phyloP scores from a whole-genome alignment of 345 rosid species.

The Aquilaria sinensis region DNA sequence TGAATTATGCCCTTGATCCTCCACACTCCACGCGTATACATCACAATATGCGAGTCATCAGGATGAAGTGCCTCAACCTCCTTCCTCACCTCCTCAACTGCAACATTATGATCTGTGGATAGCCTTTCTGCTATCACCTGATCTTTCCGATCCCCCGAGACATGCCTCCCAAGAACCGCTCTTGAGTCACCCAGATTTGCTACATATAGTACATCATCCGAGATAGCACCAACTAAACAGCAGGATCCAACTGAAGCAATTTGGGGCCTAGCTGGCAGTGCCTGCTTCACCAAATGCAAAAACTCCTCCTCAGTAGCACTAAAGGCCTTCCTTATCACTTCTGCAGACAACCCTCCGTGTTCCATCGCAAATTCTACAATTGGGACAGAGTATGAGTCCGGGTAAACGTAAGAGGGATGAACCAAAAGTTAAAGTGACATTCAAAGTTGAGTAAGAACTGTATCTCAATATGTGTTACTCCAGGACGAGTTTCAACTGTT shows the following conservation, averaged over 20 bases:
- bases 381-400: neutral
- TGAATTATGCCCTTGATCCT: constrained; percentile 97
- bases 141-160: constrained; percentile 25
- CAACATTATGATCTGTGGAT: constrained; percentile 95
- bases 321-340: constrained; percentile 80
- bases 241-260: constrained; percentile 96
- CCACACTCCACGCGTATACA: constrained; percentile 86
- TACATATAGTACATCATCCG: constrained; percentile 61
- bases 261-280: constrained; percentile 60
- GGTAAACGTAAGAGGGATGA: neutral
- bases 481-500: too few relatives aligned
- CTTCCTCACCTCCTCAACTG: constrained; percentile 84
- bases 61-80: constrained; percentile 97
- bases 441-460: too few relatives aligned
- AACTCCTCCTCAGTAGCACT: constrained; percentile 90
- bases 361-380: constrained; percentile 66
- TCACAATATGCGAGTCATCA: constrained; percentile 85
- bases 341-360: constrained; percentile 79
- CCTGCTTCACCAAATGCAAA: constrained; percentile 63
- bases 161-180: constrained; percentile 80
- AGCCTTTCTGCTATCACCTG: constrained; percentile 70
- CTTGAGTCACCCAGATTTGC: constrained; percentile 97
- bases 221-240: constrained; percentile 86
- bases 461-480: too few relatives aligned
- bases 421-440: too few relatives aligned